phyloP scores from a whole-genome alignment of 345 rosid genomes.

The Aethionema arabicum region DNA sequence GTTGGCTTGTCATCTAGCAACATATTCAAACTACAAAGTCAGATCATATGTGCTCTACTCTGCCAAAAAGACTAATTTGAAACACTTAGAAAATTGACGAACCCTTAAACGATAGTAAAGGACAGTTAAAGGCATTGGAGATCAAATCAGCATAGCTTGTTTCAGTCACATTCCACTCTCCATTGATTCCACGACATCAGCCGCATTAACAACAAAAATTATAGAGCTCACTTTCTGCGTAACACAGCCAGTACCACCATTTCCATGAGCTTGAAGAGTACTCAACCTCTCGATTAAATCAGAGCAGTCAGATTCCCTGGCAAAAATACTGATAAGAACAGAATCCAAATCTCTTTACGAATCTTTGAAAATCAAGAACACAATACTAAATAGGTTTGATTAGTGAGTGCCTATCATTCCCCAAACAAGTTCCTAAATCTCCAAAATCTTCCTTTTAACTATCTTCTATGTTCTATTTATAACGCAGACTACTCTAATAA shows the following conservation, averaged over 20 bases:
- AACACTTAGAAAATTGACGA: neutral
- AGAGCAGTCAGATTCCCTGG: conserved; percentile 58
- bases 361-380: no score
- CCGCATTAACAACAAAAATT: conserved; percentile 64
- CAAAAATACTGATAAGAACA: no score
- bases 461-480: no score
- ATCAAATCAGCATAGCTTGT: conserved; percentile 41
- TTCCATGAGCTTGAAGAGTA: conserved; percentile 39
- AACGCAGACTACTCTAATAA: no score
- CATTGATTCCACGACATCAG: conserved; percentile 56
- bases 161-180: conserved; percentile 31
- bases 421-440: no score
- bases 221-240: conserved; percentile 59
- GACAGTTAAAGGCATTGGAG: conserved; percentile 46
- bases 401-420: no score
- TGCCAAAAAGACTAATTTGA: neutral
- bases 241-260: conserved; percentile 30
- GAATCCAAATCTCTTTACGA: no score
- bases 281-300: conserved; percentile 46
- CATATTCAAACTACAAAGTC: conserved; percentile 6
- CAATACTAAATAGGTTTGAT: no score
- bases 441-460: no score
- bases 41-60: no score
- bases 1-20: conserved; percentile 77
- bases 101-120: conserved; percentile 76